These are phyloP conservation scores for Retiboletus flavoniger DNA, from an alignment of 1,284 basidiomycete species.

Conservation along the genomic window DNA sequence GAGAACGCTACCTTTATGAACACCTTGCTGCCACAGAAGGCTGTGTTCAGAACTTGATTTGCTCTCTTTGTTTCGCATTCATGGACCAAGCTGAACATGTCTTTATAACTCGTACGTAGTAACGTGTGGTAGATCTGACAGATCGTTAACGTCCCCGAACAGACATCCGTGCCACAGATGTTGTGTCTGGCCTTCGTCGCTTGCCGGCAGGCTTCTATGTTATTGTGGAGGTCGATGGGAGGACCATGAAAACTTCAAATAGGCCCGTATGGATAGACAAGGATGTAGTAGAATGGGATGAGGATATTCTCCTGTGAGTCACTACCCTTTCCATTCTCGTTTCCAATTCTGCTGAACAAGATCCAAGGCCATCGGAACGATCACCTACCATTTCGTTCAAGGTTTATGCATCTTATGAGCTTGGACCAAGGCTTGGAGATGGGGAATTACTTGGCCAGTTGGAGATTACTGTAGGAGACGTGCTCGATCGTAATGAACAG, in stretches of 20 bases:
- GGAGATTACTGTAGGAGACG: no score
- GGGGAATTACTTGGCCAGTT: no score
- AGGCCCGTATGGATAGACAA: neutral
- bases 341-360: no score
- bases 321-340: neutral
- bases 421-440: no score
- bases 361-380: no score
- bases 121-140: neutral
- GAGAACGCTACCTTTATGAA: no score
- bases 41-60: neutral
- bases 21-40: no score
- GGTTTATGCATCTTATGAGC: no score
- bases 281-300: neutral
- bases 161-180: neutral
- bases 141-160: neutral
- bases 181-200: neutral
- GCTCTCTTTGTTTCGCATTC: neutral
- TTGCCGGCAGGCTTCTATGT: neutral
- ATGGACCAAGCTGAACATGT: neutral
- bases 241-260: neutral
- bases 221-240: neutral
- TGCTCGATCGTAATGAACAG: no score
- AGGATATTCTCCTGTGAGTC: neutral
- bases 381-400: no score
- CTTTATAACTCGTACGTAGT: neutral